phyloP scores from a whole-genome alignment of 2,329 filamentous ascomycete genomes.

The Zarea fungicola region DNA sequence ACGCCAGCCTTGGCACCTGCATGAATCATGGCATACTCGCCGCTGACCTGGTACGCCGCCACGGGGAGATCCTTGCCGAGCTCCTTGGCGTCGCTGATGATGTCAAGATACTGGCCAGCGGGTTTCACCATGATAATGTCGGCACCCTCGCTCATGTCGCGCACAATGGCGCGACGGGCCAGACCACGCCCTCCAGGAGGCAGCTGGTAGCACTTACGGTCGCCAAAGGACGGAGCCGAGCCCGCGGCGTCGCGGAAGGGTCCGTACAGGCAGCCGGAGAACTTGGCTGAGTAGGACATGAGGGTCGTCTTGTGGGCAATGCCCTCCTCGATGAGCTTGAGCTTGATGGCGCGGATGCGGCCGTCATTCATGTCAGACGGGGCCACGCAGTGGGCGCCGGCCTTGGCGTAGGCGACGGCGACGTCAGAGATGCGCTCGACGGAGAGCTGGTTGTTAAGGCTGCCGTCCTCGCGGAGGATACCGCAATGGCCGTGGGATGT shows the following conservation, averaged over 20 bases:
- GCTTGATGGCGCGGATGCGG: constrained; percentile 92
- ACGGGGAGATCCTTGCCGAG: constrained; percentile 86
- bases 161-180: constrained; percentile 79
- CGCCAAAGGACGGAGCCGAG: constrained; percentile 84
- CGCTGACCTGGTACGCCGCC: constrained; percentile 94
- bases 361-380: constrained; percentile 99
- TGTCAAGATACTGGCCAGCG: constrained; percentile 90
- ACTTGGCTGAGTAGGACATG: constrained; percentile 98
- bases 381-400: constrained; percentile 92
- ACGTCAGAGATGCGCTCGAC: constrained; percentile 95
- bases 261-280: constrained; percentile 92
- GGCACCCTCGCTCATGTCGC: constrained; percentile 89
- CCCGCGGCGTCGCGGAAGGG: constrained; percentile 96
- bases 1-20: constrained; percentile 93
- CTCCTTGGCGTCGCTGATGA: constrained; percentile 96
- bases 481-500: constrained; percentile 97
- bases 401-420: constrained; percentile 94
- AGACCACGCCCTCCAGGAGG: constrained; percentile 88
- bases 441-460: constrained; percentile 86
- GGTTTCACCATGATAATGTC: constrained; percentile 99
- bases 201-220: constrained; percentile 94
- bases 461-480: constrained; percentile 87
- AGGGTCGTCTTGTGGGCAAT: constrained; percentile 86
- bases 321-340: constrained; percentile 92
- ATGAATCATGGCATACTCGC: constrained; percentile 97